A percentile compares a stretch with the other conserved stretches of the same genome.
These are phyloP conservation scores for Ulota crispa DNA, from an alignment of 225 moss, liverwort and hornwort genomes.

Conservation along the genomic window DNA sequence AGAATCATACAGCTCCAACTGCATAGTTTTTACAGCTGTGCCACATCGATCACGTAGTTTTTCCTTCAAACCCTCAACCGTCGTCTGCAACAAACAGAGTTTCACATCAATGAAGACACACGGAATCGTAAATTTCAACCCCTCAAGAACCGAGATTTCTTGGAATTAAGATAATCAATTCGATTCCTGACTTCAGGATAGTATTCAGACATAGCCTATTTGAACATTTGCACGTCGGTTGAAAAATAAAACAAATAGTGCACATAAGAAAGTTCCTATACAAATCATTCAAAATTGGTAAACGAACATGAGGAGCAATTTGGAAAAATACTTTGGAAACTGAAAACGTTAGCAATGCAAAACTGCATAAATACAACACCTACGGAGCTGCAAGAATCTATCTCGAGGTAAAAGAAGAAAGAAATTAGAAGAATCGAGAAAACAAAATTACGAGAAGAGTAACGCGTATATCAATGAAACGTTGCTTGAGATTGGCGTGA, in stretches of 20 bases:
- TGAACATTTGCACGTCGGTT: neutral
- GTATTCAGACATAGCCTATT: neutral
- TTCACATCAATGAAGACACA: neutral
- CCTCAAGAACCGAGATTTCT: neutral
- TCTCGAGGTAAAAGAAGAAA: neutral
- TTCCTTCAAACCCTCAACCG: constrained; percentile 71
- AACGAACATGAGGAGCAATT: no score
- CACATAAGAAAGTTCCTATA: no score
- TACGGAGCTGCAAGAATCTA: neutral
- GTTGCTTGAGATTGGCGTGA: constrained; percentile 81
- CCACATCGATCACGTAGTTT: constrained; percentile 73
- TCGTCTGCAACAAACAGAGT: constrained; percentile 47
- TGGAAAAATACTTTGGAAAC: no score
- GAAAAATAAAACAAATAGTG: no score
- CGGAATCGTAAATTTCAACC: neutral
- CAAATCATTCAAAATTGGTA: no score
- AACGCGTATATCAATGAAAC: constrained; percentile 74
- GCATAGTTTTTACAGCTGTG: constrained; percentile 78
- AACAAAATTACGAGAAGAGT: constrained; percentile 67
- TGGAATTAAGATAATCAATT: neutral
- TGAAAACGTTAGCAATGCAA: no score
- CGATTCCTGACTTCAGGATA: neutral
- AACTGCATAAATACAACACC: neutral
- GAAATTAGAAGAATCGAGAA: neutral
- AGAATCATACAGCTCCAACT: constrained; percentile 75